Conservation (phyloP, 2,329 filamentous ascomycete genomes). For the Fusarium zealandicum region DNA sequence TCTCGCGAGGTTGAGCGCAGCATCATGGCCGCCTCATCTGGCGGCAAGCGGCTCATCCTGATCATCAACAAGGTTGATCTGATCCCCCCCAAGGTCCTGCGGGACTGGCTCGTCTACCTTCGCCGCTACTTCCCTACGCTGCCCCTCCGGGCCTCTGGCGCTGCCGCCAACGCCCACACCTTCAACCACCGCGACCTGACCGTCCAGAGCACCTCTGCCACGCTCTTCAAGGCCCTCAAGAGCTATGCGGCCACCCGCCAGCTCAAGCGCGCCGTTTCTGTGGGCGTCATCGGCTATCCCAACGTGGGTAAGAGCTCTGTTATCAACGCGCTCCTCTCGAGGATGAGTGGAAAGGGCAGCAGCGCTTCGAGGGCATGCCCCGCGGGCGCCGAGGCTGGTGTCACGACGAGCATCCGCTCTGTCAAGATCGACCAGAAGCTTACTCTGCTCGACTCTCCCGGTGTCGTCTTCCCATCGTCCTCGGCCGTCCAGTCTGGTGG, state of each 20-base stretch:
- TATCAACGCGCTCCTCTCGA: constrained; percentile 87
- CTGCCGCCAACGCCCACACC: constrained; percentile 84
- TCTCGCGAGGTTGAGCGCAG: constrained; percentile 90
- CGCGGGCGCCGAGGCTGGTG: constrained; percentile 88
- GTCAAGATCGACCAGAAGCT: constrained; percentile 96
- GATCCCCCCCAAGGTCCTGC: constrained; percentile 80
- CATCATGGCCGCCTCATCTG: constrained; percentile 85
- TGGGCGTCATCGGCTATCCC: constrained; percentile 93
- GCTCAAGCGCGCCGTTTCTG: constrained; percentile 86
- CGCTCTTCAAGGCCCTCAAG: constrained; percentile 89
- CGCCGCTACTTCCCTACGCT: constrained; percentile 91
- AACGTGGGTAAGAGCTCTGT: constrained; percentile 97
- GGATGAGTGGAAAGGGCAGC: constrained; percentile 71
- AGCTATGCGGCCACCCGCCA: constrained; percentile 83
- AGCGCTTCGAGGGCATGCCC: constrained; percentile 73
- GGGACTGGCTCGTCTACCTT: constrained; percentile 83
- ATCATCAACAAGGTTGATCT: constrained; percentile 97
- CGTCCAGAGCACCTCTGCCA: constrained; percentile 82
- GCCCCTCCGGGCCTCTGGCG: constrained; percentile 82
- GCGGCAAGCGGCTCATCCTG: constrained; percentile 87
- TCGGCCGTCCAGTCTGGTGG: constrained; percentile 48
- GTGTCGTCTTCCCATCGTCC: constrained; percentile 88
- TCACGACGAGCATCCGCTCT: constrained; percentile 85
- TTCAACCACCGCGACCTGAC: constrained; percentile 93
- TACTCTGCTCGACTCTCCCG: constrained; percentile 90